These are phyloP conservation scores for Beauveria varroae DNA, from an alignment of 2,329 filamentous ascomycete genomes.

Conservation along the genomic window DNA sequence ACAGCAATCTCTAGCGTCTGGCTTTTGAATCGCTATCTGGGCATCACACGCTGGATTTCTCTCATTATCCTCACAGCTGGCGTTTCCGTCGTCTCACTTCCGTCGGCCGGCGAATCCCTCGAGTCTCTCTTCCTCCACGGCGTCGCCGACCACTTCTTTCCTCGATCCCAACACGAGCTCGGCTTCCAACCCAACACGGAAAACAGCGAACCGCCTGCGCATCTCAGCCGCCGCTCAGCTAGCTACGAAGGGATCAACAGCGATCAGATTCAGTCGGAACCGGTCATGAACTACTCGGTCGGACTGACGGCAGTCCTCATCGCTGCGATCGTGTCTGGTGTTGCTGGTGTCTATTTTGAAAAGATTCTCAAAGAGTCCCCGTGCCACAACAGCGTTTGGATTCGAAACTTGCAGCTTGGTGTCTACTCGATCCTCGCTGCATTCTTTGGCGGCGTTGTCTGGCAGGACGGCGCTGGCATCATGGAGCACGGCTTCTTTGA, in stretches of 20 bases:
- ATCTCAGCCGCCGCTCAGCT: constrained; percentile 60
- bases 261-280: constrained; percentile 39
- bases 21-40: constrained; percentile 64
- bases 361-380: constrained; percentile 86
- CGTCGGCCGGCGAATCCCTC: constrained; percentile 48
- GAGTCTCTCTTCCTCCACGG: constrained; percentile 55
- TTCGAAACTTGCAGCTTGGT: constrained; percentile 87
- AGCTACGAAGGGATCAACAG: constrained; percentile 84
- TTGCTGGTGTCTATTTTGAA: constrained; percentile 83
- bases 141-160: constrained; percentile 62
- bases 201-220: constrained; percentile 21
- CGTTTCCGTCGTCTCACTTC: constrained; percentile 78
- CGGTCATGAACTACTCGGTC: constrained; percentile 65
- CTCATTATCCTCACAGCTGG: constrained; percentile 73
- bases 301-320: constrained; percentile 72
- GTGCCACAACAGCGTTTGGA: constrained; percentile 73
- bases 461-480: constrained; percentile 80
- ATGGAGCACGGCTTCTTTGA: constrained; percentile 83
- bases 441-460: constrained; percentile 75
- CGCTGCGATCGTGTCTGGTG: constrained; percentile 71
- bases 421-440: constrained; percentile 92
- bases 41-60: constrained; percentile 69
- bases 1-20: constrained; percentile 81
- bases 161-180: constrained; percentile 70
- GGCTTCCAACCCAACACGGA: constrained; percentile 40